Conservation (phyloP, 306 rosid genomes). For the Dryas octopetala region DNA sequence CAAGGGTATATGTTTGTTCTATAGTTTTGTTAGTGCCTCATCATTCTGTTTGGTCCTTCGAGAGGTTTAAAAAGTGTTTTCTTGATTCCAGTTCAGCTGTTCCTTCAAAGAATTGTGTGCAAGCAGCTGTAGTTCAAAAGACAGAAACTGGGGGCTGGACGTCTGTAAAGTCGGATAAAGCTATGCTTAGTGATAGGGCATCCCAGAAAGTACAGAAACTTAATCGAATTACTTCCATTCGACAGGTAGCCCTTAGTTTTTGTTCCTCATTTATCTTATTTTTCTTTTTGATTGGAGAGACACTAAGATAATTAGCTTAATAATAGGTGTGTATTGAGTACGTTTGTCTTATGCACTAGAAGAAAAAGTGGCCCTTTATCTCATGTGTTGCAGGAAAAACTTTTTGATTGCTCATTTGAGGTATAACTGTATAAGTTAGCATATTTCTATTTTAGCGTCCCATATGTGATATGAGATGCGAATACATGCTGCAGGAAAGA, state of each 20-base stretch:
- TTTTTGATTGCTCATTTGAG: slow-evolving; percentile 21
- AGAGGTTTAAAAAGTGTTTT: slow-evolving; percentile 26
- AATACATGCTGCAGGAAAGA: slow-evolving; percentile 49
- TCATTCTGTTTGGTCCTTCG: not conserved
- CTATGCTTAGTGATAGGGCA: slow-evolving; percentile 34
- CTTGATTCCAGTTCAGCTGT: slow-evolving; percentile 47
- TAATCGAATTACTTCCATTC: slow-evolving; percentile 32
- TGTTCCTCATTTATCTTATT: slow-evolving; percentile 3
- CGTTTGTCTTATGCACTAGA: slow-evolving; percentile 25
- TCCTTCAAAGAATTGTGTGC: slow-evolving; percentile 34
- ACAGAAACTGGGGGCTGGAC: slow-evolving; percentile 66
- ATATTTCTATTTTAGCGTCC: slow-evolving; percentile 5
- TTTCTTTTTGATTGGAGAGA: slow-evolving; percentile 9
- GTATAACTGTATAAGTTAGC: slow-evolving; percentile 3
- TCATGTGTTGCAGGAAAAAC: slow-evolving; percentile 15
- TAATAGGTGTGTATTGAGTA: not conserved
- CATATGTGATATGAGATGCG: slow-evolving; percentile 34
- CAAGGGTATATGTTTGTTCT: not conserved
- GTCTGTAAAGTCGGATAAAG: slow-evolving; percentile 53
- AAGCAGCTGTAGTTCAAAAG: slow-evolving; percentile 42
- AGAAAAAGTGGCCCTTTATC: slow-evolving; percentile 10
- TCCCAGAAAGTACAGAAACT: slow-evolving; percentile 40
- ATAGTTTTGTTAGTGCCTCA: slow-evolving; percentile 1
- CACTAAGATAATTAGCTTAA: slow-evolving; percentile 5
- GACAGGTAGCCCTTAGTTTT: slow-evolving; percentile 42